phyloP scores from a whole-genome alignment of 805 yeast species.

The Hanseniaspora singularis region DNA sequence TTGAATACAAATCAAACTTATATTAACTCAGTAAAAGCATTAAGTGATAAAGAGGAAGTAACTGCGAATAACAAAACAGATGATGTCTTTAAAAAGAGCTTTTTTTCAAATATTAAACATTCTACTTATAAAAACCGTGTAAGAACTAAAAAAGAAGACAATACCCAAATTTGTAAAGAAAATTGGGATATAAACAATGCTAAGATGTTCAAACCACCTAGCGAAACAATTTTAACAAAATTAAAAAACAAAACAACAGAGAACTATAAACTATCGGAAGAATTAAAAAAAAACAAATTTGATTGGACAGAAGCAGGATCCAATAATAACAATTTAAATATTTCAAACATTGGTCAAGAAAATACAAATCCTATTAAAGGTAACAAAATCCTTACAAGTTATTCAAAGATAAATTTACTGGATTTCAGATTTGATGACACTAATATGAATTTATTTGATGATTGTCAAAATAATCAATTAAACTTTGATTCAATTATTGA shows the following conservation, averaged over 20 bases:
- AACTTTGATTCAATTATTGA: no score
- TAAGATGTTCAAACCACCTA: background rate
- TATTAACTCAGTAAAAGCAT: background rate
- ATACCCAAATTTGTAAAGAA: background rate
- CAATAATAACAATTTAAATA: background rate
- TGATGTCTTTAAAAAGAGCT: background rate
- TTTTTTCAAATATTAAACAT: background rate
- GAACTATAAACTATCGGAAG: no score
- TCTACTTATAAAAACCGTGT: background rate
- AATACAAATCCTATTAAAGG: background rate
- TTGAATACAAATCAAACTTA: background rate
- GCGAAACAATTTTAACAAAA: background rate
- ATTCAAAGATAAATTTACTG: constrained; percentile 7
- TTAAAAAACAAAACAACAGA: background rate
- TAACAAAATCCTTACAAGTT: background rate
- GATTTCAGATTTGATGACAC: background rate
- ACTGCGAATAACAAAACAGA: background rate
- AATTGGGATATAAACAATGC: background rate
- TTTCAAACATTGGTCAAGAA: background rate
- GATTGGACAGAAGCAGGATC: no score
- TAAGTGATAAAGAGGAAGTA: background rate
- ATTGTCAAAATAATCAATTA: background rate
- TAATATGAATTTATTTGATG: background rate
- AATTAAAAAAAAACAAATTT: no score
- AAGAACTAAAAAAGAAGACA: no score